A percentile compares a stretch with the other conserved stretches of the same genome.
Evolutionary conservation across 768 basidiomycete genomes (phyloP).

Genomic region (Naganishia friedmannii): DNA sequence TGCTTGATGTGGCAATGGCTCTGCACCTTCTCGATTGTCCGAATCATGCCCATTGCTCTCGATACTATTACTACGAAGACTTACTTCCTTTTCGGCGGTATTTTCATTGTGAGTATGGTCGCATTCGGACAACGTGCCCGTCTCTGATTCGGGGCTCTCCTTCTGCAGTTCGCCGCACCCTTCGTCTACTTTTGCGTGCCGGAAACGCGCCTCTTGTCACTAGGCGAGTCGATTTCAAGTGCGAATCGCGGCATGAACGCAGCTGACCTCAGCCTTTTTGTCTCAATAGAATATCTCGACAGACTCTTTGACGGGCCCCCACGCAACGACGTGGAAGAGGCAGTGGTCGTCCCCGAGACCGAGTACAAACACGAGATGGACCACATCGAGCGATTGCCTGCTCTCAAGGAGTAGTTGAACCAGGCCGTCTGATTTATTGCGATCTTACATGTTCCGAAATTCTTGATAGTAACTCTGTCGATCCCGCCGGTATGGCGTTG

Average conservation of each 20-base stretch:
- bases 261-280: too few relatives aligned
- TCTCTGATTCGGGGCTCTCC: too few relatives aligned
- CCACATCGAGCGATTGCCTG: conserved; percentile 22
- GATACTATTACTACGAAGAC: conserved; percentile 26
- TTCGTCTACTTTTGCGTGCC: conserved; percentile 35
- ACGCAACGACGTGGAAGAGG: conserved; percentile 18
- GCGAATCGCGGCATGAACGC: too few relatives aligned
- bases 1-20: conserved; percentile 34
- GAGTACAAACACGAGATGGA: conserved; percentile 27
- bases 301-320: conserved; percentile 15
- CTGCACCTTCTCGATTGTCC: conserved; percentile 26
- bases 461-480: neutral
- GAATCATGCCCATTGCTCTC: conserved; percentile 29
- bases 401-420: conserved; percentile 22
- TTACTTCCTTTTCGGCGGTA: conserved; percentile 27
- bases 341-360: conserved; percentile 5
- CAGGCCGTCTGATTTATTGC: neutral
- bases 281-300: conserved; percentile 12
- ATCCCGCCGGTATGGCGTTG: neutral
- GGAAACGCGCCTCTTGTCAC: too few relatives aligned
- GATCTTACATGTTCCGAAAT: neutral
- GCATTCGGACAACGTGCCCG: too few relatives aligned
- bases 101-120: conserved; percentile 30
- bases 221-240: too few relatives aligned
- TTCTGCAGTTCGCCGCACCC: conserved; percentile 23